Base-by-base conservation (phyloP, 345 rosid species). In the Stellera chamaejasme region DNA sequence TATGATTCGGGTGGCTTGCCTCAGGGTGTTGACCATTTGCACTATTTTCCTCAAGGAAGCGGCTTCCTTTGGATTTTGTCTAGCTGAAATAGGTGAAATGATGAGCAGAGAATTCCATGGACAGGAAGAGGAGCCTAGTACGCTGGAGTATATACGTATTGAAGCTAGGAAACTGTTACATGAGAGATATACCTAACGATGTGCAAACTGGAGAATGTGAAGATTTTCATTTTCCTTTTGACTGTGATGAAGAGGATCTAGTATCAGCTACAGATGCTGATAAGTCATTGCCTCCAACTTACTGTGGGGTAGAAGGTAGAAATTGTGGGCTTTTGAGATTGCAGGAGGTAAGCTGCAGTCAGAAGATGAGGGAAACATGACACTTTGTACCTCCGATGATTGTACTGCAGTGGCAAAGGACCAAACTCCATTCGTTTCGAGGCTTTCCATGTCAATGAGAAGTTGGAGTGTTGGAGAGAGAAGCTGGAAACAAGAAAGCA, bases 51-150 rank as follows among this genome's bases (percentile, higher is more conserved):
- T 94, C 23, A 87, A 90, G 79, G 92, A 82, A 77, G 96, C 97
- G 58, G 96, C 92, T 45, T 54, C 76, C n/a, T 66, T 27, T 43
- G 97, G 97, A 70, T 72, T 90, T n/a, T 87, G 90, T 68, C 92
- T 94, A 58, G 88, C 95, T 27, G 95, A 87, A 76, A 94, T 94
- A 61, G 99, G 97, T 62, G 99, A 94, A 78, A 94, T 94, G 97
- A 90, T 94, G 99, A 94, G 88, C 58, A 72, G 99, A 57, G 96
- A 90, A 60, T 90, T 87, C 53, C 93, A 79, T 23, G 71, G 76
- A 42, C 84, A 84, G 11, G 95, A 85, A 62, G 97, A 90, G 79
- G 96, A 87, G 64, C 99, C 99, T 7, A 94, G 97, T 80, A 97
- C 85, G 47, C 84, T 94, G 2, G 97, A 94, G 85, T 81, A 82